phyloP scores from a whole-genome alignment of 805 yeast species.

The Ogataea nitratoaversa region DNA sequence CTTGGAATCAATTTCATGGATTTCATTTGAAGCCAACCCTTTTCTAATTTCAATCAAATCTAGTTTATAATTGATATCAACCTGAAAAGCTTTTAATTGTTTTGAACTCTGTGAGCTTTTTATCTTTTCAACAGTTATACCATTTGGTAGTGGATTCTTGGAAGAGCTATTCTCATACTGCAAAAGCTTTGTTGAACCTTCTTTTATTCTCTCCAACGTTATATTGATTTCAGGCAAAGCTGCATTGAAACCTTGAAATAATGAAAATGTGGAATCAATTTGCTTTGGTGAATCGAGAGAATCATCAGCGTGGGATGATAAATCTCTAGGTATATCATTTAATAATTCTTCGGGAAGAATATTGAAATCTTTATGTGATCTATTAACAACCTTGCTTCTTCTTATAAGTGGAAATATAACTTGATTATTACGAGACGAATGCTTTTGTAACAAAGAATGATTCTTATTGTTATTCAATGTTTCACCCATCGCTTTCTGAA shows the following conservation, averaged over 20 bases:
- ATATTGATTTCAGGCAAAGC: slow-evolving; percentile 48
- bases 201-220: slow-evolving; percentile 29
- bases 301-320: too few species aligned
- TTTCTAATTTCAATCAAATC: slow-evolving; percentile 60
- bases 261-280: slow-evolving; percentile 38
- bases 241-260: slow-evolving; percentile 70
- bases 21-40: slow-evolving; percentile 59
- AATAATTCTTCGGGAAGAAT: slow-evolving; percentile 61
- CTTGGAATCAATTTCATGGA: slow-evolving; percentile 57
- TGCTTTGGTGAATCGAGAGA: too few species aligned
- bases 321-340: slow-evolving; percentile 42
- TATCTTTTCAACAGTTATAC: slow-evolving; percentile 39
- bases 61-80: slow-evolving; percentile 40
- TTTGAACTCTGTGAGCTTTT: slow-evolving; percentile 38
- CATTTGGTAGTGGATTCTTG: slow-evolving; percentile 31
- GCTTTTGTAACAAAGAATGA: slow-evolving; percentile 20
- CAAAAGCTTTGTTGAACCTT: slow-evolving; percentile 17
- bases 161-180: slow-evolving; percentile 10
- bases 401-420: slow-evolving; percentile 12
- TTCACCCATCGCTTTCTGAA: slow-evolving; percentile 44
- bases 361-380: slow-evolving; percentile 38
- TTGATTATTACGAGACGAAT: slow-evolving; percentile 8
- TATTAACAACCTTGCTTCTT: slow-evolving; percentile 10
- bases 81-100: slow-evolving; percentile 34
- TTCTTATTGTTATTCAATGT: slow-evolving; percentile 33